Conservation (phyloP, 495 filamentous ascomycete species). For the Sabuloglossum arenarium region DNA sequence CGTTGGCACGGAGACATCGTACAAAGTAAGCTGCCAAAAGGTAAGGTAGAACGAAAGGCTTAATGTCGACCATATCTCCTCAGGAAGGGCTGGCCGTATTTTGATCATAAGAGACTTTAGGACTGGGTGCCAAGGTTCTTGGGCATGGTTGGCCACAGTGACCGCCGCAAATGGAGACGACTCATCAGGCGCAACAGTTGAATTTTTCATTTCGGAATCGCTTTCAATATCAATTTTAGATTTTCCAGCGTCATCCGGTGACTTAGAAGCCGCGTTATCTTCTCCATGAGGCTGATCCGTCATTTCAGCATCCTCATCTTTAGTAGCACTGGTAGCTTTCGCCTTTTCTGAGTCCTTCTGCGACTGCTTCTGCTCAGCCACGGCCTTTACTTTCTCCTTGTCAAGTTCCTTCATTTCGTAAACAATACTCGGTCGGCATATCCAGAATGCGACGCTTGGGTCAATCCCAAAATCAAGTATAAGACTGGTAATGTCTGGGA, state of each 20-base stretch:
- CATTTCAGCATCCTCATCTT: conserved; percentile 5
- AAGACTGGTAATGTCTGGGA: conserved; percentile 55
- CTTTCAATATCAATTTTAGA: not conserved
- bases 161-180: not conserved
- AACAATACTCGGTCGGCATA: conserved; percentile 49
- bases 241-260: not conserved
- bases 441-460: conserved; percentile 69
- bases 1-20: conserved; percentile 54
- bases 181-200: not conserved
- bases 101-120: conserved; percentile 55
- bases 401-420: conserved; percentile 30
- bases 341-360: conserved; percentile 5
- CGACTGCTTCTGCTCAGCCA: conserved; percentile 7
- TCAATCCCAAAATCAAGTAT: conserved; percentile 66
- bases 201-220: conserved; percentile 1
- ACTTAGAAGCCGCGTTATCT: not conserved
- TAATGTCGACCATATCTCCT: conserved; percentile 40
- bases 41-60: conserved; percentile 65
- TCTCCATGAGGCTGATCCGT: not conserved
- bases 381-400: conserved; percentile 7
- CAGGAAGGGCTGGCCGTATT: conserved; percentile 37
- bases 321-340: conserved; percentile 12
- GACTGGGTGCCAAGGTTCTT: conserved; percentile 43
- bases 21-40: conserved; percentile 79
- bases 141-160: conserved; percentile 4